These are phyloP conservation scores for Fusarium piperis DNA, from an alignment of 2,329 filamentous ascomycete species.

Conservation along the genomic window DNA sequence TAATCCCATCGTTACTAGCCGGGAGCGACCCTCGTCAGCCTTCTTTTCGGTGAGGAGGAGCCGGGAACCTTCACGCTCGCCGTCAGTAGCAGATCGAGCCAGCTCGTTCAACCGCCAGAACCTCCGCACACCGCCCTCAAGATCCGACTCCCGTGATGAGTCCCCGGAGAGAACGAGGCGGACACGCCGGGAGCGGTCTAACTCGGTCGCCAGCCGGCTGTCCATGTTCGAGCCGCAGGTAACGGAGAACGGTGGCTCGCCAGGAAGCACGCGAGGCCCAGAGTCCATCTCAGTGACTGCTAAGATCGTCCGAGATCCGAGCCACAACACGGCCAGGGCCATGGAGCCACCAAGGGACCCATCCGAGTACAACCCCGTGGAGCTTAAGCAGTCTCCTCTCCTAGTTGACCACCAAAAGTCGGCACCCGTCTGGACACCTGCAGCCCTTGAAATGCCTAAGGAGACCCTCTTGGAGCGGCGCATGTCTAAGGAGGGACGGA, in stretches of 20 bases:
- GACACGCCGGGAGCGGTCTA: constrained; percentile 57
- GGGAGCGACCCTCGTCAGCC: constrained; percentile 60
- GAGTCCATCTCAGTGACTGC: constrained; percentile 92
- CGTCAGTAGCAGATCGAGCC: constrained; percentile 57
- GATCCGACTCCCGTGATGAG: constrained; percentile 54
- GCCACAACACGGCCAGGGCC: constrained; percentile 52
- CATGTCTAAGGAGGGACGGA: constrained; percentile 52
- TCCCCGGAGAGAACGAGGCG: constrained; percentile 55
- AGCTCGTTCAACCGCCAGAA: constrained; percentile 50
- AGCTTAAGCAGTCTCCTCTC: constrained; percentile 68
- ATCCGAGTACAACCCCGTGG: constrained; percentile 58
- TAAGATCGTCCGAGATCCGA: constrained; percentile 77
- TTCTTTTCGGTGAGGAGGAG: constrained; percentile 68
- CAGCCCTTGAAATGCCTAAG: constrained; percentile 45
- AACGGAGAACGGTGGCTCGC: constrained; percentile 31
- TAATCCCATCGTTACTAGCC: constrained; percentile 24
- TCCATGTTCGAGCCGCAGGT: constrained; percentile 62
- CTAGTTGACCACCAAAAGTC: constrained; percentile 64
- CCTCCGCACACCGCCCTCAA: constrained; percentile 46
- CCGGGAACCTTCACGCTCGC: constrained; percentile 56
- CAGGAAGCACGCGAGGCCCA: constrained; percentile 56
- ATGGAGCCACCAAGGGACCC: constrained; percentile 54
- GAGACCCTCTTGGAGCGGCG: constrained; percentile 61
- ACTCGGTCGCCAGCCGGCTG: constrained; percentile 64
- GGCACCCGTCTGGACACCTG: constrained; percentile 40